Evolutionary conservation across 1,139 yeast genomes (phyloP).

Genomic region (Nadsonia commutata): DNA sequence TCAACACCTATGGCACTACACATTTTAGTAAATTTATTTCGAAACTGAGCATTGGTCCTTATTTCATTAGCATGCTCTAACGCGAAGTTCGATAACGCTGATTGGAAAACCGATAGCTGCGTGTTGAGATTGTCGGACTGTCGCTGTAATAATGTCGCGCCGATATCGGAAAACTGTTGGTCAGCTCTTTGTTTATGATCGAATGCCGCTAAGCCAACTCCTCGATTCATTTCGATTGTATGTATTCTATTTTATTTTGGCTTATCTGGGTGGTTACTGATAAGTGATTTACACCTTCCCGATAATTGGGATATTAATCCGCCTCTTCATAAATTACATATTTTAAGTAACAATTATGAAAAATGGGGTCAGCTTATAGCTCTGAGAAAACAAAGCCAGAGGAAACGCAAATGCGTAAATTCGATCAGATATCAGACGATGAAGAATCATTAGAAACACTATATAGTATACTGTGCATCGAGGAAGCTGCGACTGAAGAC

Average conservation of each 20-base stretch:
- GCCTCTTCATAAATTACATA: no score
- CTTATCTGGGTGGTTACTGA: no score
- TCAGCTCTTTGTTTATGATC: slow-evolving; percentile 21
- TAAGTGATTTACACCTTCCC: no score
- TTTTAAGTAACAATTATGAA: no score
- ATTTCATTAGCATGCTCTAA: slow-evolving; percentile 52
- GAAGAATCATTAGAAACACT: no score
- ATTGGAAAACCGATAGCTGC: slow-evolving; percentile 26
- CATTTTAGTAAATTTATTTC: slow-evolving; percentile 58
- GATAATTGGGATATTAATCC: no score
- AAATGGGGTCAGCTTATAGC: not conserved
- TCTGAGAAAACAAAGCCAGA: not conserved
- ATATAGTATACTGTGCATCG: slow-evolving; percentile 63
- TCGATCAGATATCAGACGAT: no score
- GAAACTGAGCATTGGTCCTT: slow-evolving; percentile 44
- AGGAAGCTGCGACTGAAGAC: slow-evolving; percentile 44
- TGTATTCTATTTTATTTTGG: no score
- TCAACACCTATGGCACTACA: slow-evolving; percentile 75
- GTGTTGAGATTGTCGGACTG: slow-evolving; percentile 23
- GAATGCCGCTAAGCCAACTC: slow-evolving; percentile 28
- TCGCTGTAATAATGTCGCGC: slow-evolving; percentile 19
- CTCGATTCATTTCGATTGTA: not conserved
- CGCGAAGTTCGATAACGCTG: slow-evolving; percentile 25
- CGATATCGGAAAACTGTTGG: slow-evolving; percentile 22
- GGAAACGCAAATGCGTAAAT: no score